Evolutionary conservation across 2,329 filamentous ascomycete genomes (phyloP), one percentile per base, ranked within the genome.

Genomic region (Akanthomyces lecanii): DNA sequence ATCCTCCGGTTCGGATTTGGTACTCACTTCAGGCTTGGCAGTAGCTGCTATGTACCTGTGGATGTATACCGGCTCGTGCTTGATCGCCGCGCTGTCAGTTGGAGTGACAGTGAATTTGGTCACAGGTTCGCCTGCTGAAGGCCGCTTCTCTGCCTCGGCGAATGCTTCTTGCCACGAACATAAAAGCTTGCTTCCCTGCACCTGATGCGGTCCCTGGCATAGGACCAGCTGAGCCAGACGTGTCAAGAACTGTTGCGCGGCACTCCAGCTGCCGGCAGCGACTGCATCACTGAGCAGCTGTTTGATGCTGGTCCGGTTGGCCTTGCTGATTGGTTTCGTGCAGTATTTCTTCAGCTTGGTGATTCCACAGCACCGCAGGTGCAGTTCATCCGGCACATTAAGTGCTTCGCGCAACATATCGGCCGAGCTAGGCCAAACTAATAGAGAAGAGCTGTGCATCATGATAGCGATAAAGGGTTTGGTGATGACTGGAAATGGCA

Each of bases 191-290:
- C 48, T 14, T 0, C 63, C 61, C 4, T 68, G 8, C 0, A 56
- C 0, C 8, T 61, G 45, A 21, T 67, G 65, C 4, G 21, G 0
- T 2, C 0, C 14, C 36, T 21, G 1, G 40, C 70, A 72, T 62
- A 72, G 62, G 5, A 71, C 53, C 11, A 69, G 47, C 23, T 45
- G 12, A n/a, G 68, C 63, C 6, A 69, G 58, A 25, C 64, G 16
- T 6, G 12, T 12, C 38, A 72, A 64, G 21, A 64, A 36, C 14
- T 63, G n/a, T 18, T 59, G 53, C 14, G 69, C 64, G 28, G 66
- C 56, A 18, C 54, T 52, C 38, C 67, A 66, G 44, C 54, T 66
- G 4, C 65, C 64, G 18, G 50, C 51, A 8, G 14, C 33, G 12
- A 66, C 42, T 14, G 66, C 61, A 25, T 67, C 56, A 6, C 21